Evolutionary conservation across 2,329 filamentous ascomycete species (phyloP), one percentile per base, ranked within the genome.

Genomic region (Atkinsonella hypoxylon): DNA sequence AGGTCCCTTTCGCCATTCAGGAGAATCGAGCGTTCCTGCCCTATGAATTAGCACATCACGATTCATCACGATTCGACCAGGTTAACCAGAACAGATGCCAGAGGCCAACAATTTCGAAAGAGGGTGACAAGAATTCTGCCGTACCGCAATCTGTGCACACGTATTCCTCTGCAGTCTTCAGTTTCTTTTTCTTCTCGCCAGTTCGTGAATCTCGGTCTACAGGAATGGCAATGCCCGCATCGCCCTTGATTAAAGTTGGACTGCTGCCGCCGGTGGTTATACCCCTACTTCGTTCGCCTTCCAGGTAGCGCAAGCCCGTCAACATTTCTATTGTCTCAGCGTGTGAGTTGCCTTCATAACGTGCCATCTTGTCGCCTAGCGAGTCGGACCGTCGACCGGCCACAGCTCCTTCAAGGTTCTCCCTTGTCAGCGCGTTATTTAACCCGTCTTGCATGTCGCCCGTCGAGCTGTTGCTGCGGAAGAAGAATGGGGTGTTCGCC

Each of bases 1-100:
- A 0, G 91, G 91, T 0, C 91, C 91, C 66, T 95, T 96, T 55
- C 91, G 78, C 91, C 91, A 97, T 71, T 97, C 91, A 0, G 91
- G 91, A 15, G 88, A 95, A 62, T 96, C 90, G 40, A 94, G 76
- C 0, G 89, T 96, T 34, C 79, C 80, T 83, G 54, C 26, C 13
- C n/a, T 4, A n/a, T 44, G 41, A 31, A 12, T 40, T 10, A 38
- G 53, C 53, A 47, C 38, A 36, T n/a, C n/a, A n/a, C n/a, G n/a
- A n/a, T n/a, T n/a, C n/a, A 12, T 36, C 11, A 36, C 15, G 15
- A 36, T 15, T 36, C 4, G 34, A 36, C 11, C 34, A 36, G 11
- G 15, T 43, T 44, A 10, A 47, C 42, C 42, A n/a, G 39, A 31
- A 11, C 26, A n/a, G n/a, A 44, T 30, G 26, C 5, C 20, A n/a